Evolutionary conservation across 2,329 filamentous ascomycete genomes (phyloP), one percentile per base, ranked within the genome.

Genomic region (Geosmithia flava): DNA sequence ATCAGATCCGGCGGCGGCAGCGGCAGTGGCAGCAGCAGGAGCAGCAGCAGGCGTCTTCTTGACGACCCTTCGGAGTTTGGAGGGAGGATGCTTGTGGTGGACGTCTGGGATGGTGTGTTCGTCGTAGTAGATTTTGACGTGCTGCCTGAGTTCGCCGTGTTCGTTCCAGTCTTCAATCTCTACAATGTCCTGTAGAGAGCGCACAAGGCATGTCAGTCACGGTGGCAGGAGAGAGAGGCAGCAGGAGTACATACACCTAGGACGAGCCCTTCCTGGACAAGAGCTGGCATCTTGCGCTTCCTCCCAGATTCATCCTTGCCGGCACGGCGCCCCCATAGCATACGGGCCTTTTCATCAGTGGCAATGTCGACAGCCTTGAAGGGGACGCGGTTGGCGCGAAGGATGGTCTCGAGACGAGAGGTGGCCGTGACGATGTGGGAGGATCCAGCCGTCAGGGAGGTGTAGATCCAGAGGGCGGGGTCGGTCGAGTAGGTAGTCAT

Each of bases 141-240:
- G 85, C 66, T 91, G 80, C 65, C 89, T 88, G 52, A 98, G 78
- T 68, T 97, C 91, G 66, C 89, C 89, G 66, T 94, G 96, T 65
- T 98, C 93, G 70, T 98, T 98, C 93, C 91, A 97, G 63, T 98
- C 93, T 68, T 98, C 93, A 53, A 97, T 81, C 66, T 97, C 84
- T 53, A 91, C 85, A 46, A 96, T 76, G 63, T 96, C 93, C 90
- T 96, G 51, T 3, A n/a, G 2, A 19, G 15, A 19, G 15, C 10
- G 19, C 8, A 8, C 27, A 6, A 6, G 13, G 43, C 27, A 13
- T 27, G 43, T 29, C 20, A 44, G 43, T 44, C 20, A n/a, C 20
- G 20, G 20, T 29, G 16, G 15, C 7, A 20, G n/a, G 27, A 41
- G 29, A 40, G 41, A 42, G 10, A 39, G 2, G 15, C n/a, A 42